Conservation (phyloP, 768 basidiomycete genomes). For the Xerocomus brunneocitrinus region DNA sequence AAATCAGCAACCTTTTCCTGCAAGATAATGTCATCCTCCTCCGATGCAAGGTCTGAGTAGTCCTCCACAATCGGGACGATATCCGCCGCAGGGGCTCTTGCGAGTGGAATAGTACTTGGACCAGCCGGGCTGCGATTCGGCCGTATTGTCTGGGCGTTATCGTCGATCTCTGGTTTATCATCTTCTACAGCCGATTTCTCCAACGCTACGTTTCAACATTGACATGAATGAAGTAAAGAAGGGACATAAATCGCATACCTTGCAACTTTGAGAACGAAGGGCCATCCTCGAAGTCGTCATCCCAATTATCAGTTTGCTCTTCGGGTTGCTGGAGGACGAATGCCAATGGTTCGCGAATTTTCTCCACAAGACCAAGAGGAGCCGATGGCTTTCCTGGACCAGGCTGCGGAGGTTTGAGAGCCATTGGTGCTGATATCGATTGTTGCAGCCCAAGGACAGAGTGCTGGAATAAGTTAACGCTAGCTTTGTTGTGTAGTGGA, state of each 20-base stretch:
- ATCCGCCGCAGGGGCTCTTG: slow-evolving; percentile 56
- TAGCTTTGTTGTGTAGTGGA: slow-evolving; percentile 25
- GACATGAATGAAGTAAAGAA: background rate
- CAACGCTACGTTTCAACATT: slow-evolving; percentile 40
- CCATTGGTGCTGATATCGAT: slow-evolving; percentile 30
- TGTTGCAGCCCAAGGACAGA: slow-evolving; percentile 34
- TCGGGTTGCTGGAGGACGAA: slow-evolving; percentile 70
- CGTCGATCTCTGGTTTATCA: slow-evolving; percentile 53
- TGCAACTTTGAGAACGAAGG: slow-evolving; percentile 85
- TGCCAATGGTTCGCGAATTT: slow-evolving; percentile 50
- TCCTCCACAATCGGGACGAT: slow-evolving; percentile 79
- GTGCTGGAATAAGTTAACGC: slow-evolving; percentile 26
- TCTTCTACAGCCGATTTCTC: slow-evolving; percentile 58
- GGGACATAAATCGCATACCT: slow-evolving; percentile 29
- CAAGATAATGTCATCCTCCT: slow-evolving; percentile 67
- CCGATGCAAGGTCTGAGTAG: slow-evolving; percentile 83
- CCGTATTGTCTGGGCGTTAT: slow-evolving; percentile 77
- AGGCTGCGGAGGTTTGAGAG: slow-evolving; percentile 19
- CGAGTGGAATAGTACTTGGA: slow-evolving; percentile 46
- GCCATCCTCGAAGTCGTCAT: slow-evolving; percentile 95
- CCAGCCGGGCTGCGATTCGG: slow-evolving; percentile 66
- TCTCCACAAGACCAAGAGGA: slow-evolving; percentile 33
- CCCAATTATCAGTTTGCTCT: slow-evolving; percentile 95
- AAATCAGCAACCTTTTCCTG: slow-evolving; percentile 81
- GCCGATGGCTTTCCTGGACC: slow-evolving; percentile 17